Evolutionary conservation across 345 rosid species (phyloP).

Genomic region (Gossypium thurberi): DNA sequence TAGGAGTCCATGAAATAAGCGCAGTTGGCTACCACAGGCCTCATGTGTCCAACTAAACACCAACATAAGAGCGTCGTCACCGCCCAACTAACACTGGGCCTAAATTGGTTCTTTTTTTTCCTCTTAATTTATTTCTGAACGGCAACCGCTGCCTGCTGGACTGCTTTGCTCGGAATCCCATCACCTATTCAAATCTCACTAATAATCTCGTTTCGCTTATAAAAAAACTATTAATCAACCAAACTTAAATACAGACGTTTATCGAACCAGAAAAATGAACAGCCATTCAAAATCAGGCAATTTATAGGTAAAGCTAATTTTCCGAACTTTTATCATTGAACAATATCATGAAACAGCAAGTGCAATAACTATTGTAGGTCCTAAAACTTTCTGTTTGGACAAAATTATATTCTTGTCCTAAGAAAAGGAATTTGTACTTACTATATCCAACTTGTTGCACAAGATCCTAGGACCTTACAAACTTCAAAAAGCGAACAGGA

Average conservation of each 20-base stretch:
- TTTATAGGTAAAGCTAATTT: neutral
- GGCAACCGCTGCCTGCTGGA: neutral
- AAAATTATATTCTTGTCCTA: slow-evolving; percentile 6
- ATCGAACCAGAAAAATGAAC: neutral
- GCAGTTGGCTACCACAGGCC: neutral
- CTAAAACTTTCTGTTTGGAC: slow-evolving; percentile 8
- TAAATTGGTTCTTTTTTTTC: neutral
- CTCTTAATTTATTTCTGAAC: neutral
- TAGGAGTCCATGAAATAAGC: neutral
- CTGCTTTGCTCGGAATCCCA: neutral
- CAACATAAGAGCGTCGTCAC: neutral
- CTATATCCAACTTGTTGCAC: neutral
- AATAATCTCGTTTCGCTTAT: too few relatives aligned
- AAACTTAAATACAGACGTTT: too few relatives aligned
- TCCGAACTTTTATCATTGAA: neutral
- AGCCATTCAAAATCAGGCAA: neutral
- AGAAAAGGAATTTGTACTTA: neutral
- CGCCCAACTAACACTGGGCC: neutral
- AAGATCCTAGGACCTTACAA: neutral
- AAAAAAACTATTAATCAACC: too few relatives aligned
- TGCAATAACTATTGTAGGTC: neutral
- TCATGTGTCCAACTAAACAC: neutral
- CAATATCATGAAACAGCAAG: slow-evolving; percentile 9
- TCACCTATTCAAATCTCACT: neutral
- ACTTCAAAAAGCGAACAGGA: slow-evolving; percentile 22